Evolutionary conservation across 495 filamentous ascomycete species (phyloP).

Genomic region (Pyrenula massariospora): DNA sequence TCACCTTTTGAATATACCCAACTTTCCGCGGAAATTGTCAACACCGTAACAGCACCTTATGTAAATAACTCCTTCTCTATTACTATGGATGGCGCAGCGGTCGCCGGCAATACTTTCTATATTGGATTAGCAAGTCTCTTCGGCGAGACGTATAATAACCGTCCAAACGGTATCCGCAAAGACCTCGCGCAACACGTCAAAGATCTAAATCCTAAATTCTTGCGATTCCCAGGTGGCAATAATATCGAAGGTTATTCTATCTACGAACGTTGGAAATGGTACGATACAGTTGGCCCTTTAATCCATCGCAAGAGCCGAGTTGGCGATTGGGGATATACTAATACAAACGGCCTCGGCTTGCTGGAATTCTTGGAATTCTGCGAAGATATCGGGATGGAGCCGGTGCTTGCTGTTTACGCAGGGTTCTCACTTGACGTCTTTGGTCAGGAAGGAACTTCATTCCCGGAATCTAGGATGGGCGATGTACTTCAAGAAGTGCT

Average conservation of each 20-base stretch:
- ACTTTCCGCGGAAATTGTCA: neutral
- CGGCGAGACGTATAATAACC: conserved; percentile 51
- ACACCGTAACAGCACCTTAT: conserved; percentile 28
- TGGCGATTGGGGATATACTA: conserved; percentile 51
- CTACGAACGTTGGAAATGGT: conserved; percentile 49
- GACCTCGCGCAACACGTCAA: conserved; percentile 48
- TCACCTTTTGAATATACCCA: neutral
- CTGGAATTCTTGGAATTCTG: conserved; percentile 54
- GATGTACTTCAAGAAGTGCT: conserved; percentile 42
- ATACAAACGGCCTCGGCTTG: conserved; percentile 47
- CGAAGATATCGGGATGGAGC: conserved; percentile 49
- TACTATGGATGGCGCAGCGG: conserved; percentile 39
- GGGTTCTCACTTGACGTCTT: conserved; percentile 47
- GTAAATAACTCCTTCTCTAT: conserved; percentile 56
- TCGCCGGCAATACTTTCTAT: conserved; percentile 33
- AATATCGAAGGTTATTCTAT: conserved; percentile 25
- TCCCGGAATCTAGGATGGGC: conserved; percentile 16
- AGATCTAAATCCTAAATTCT: conserved; percentile 40
- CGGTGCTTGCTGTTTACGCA: conserved; percentile 46
- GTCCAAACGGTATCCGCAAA: conserved; percentile 48
- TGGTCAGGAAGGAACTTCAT: conserved; percentile 17
- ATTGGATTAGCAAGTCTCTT: conserved; percentile 57
- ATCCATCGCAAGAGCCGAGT: conserved; percentile 48
- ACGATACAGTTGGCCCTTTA: conserved; percentile 52
- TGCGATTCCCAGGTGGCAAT: conserved; percentile 58